Percentiles rank a stretch among this genome's conserved stretches.
Evolutionary conservation across 495 filamentous ascomycete genomes (phyloP).

Genomic region (Amorphotheca resinae): DNA sequence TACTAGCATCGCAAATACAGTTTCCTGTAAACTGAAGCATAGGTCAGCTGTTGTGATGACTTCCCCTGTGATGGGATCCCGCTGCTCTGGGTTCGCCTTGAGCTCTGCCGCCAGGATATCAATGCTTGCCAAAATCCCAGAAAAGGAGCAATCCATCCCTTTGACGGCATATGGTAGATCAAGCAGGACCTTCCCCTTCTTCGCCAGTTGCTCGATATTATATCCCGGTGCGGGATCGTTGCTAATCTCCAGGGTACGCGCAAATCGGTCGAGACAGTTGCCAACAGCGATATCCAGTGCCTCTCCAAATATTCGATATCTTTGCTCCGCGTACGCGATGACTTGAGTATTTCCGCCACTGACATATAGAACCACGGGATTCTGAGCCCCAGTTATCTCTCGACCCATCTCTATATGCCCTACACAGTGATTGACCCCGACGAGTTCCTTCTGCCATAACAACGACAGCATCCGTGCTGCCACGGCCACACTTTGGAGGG

Average conservation of each 20-base stretch:
- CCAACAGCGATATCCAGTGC: constrained; percentile 95
- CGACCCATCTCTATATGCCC: constrained; percentile 99
- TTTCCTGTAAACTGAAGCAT: constrained; percentile 92
- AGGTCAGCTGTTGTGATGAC: constrained; percentile 69
- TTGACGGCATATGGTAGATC: constrained; percentile 95
- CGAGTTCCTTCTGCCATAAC: constrained; percentile 75
- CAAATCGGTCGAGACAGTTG: constrained; percentile 94
- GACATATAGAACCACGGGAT: constrained; percentile 93
- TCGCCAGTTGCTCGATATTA: constrained; percentile 95
- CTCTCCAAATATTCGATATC: constrained; percentile 97
- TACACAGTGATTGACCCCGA: constrained; percentile 95
- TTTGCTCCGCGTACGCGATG: constrained; percentile 85
- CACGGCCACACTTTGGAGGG: constrained; percentile 77
- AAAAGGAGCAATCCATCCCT: constrained; percentile 96
- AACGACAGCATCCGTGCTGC: constrained; percentile 71
- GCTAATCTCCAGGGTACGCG: constrained; percentile 73
- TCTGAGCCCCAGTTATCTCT: constrained; percentile 78
- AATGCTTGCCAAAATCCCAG: constrained; percentile 72
- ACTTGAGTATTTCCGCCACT: constrained; percentile 96
- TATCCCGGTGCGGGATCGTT: constrained; percentile 96
- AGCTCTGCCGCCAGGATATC: constrained; percentile 63
- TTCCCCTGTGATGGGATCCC: constrained; percentile 27
- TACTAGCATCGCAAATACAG: constrained; percentile 89
- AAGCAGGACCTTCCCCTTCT: constrained; percentile 57
- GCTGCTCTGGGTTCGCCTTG: constrained; percentile 31